Evolutionary conservation across 2,329 filamentous ascomycete species (phyloP).

Genomic region (Exophiala sp.): DNA sequence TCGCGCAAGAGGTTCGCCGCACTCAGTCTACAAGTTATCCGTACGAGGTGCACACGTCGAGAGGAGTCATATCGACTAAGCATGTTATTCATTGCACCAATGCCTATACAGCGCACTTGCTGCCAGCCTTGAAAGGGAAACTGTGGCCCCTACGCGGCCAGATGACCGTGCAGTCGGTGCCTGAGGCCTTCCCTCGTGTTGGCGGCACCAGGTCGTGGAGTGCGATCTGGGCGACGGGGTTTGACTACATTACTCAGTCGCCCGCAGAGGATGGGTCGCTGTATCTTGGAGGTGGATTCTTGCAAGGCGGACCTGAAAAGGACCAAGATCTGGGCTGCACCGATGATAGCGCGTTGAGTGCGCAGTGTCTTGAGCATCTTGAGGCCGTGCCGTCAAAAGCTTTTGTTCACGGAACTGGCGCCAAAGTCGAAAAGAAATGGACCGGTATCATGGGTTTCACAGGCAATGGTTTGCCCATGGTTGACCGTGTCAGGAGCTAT

Average conservation of each 20-base stretch:
- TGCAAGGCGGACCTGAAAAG: constrained; percentile 32
- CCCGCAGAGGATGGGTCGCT: constrained; percentile 23
- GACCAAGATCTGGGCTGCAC: constrained; percentile 36
- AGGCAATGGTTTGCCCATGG: constrained; percentile 30
- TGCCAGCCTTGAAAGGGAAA: constrained; percentile 38
- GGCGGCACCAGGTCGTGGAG: constrained; percentile 27
- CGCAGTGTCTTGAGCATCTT: constrained; percentile 19
- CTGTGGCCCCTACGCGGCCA: constrained; percentile 41
- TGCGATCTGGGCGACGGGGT: constrained; percentile 20
- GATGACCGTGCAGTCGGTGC: constrained; percentile 43
- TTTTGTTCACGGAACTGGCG: constrained; percentile 10
- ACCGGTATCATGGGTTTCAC: constrained; percentile 35
- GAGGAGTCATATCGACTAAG: constrained; percentile 35
- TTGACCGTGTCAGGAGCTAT: constrained; percentile 26
- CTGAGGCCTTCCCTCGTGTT: constrained; percentile 26
- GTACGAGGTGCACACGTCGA: constrained; percentile 35
- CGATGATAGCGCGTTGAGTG: constrained; percentile 32
- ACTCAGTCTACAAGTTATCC: constrained; percentile 21
- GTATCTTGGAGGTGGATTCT: constrained; percentile 21
- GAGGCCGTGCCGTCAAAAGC: constrained; percentile 11
- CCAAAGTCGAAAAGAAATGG: constrained; percentile 29
- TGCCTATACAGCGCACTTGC: constrained; percentile 40
- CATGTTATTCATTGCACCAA: constrained; percentile 46
- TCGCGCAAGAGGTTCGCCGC: constrained; percentile 14
- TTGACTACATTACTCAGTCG: constrained; percentile 26